Percentiles rank a stretch among this genome's conserved stretches.
phyloP scores from a whole-genome alignment of 305 asterid genomes.

The Rubia tinctorum region DNA sequence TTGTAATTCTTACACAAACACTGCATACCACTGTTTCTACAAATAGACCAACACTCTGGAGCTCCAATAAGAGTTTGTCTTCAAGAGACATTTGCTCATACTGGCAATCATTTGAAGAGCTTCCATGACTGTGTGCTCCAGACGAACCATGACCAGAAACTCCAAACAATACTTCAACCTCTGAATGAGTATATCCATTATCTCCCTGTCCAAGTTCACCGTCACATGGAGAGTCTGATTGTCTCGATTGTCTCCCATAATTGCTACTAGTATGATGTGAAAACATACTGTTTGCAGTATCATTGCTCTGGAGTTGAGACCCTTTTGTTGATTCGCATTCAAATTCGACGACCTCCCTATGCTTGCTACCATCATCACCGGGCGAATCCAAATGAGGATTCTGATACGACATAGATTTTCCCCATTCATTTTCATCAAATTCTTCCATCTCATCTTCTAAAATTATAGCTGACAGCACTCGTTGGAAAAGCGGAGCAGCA shows the following conservation, averaged over 20 bases:
- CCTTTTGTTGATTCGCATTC: slow-evolving; percentile 47
- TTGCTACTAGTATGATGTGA: slow-evolving; percentile 54
- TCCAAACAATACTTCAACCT: slow-evolving; percentile 58
- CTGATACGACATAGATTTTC: slow-evolving; percentile 28
- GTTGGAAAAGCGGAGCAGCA: slow-evolving; percentile 73
- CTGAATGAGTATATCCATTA: slow-evolving; percentile 53
- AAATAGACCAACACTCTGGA: slow-evolving; percentile 71
- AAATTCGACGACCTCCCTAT: slow-evolving; percentile 43
- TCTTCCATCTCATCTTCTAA: slow-evolving; percentile 77
- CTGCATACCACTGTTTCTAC: slow-evolving; percentile 84
- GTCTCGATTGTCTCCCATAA: slow-evolving; percentile 35
- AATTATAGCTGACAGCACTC: slow-evolving; percentile 92
- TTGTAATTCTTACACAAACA: slow-evolving; percentile 13
- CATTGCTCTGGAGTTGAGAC: slow-evolving; percentile 28
- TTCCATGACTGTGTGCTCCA: slow-evolving; percentile 37
- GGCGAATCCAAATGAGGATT: slow-evolving; percentile 35
- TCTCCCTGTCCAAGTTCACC: slow-evolving; percentile 52
- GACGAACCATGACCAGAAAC: slow-evolving; percentile 47
- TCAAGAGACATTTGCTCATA: slow-evolving; percentile 71
- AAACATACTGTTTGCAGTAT: slow-evolving; percentile 20
- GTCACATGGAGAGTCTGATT: slow-evolving; percentile 39
- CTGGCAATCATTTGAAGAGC: slow-evolving; percentile 49
- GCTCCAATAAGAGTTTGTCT: slow-evolving; percentile 73
- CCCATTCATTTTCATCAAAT: slow-evolving; percentile 73
- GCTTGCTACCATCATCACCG: slow-evolving; percentile 43